Conservation (phyloP, 2,329 filamentous ascomycete species). For the Paecilomyces formosus region DNA sequence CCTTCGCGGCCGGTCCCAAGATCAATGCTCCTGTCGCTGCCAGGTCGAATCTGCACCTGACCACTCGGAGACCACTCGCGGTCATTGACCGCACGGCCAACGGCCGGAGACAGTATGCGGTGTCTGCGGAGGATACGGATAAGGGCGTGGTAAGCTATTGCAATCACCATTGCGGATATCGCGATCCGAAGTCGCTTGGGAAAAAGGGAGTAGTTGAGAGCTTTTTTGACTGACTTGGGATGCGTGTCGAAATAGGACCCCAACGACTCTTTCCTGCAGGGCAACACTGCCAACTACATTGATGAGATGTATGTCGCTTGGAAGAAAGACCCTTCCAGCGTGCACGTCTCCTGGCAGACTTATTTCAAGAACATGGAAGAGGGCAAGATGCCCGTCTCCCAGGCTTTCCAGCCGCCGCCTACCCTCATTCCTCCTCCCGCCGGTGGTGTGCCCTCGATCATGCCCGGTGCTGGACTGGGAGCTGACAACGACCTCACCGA, state of each 20-base stretch:
- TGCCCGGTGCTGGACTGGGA: constrained; percentile 59
- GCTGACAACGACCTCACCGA: constrained; percentile 81
- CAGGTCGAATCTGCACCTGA: constrained; percentile 28
- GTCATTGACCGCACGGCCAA: constrained; percentile 29
- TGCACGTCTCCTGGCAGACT: constrained; percentile 97
- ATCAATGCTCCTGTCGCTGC: constrained; percentile 15
- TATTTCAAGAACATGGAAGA: constrained; percentile 99
- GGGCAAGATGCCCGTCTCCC: constrained; percentile 93
- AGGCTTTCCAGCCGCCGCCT: constrained; percentile 92
- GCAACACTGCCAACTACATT: constrained; percentile 97
- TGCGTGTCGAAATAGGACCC: constrained; percentile 52
- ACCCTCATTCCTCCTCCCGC: constrained; percentile 78
- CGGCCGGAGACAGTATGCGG: constrained; percentile 49
- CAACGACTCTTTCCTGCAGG: constrained; percentile 92
- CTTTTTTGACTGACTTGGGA: constrained; percentile 15
- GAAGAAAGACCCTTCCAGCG: constrained; percentile 87
- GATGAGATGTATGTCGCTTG: constrained; percentile 99
- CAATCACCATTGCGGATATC: constrained; percentile 4
- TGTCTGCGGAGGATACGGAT: constrained; percentile 50
- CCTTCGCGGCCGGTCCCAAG: constrained; percentile 24
- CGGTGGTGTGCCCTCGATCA: constrained; percentile 66
- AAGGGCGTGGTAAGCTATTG: constrained; percentile 51
- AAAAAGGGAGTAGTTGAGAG: neutral
- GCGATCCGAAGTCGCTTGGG: neutral
- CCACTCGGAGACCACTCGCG: constrained; percentile 36